Evolutionary conservation across 768 basidiomycete species (phyloP).

Genomic region (Suillus occidentalis): DNA sequence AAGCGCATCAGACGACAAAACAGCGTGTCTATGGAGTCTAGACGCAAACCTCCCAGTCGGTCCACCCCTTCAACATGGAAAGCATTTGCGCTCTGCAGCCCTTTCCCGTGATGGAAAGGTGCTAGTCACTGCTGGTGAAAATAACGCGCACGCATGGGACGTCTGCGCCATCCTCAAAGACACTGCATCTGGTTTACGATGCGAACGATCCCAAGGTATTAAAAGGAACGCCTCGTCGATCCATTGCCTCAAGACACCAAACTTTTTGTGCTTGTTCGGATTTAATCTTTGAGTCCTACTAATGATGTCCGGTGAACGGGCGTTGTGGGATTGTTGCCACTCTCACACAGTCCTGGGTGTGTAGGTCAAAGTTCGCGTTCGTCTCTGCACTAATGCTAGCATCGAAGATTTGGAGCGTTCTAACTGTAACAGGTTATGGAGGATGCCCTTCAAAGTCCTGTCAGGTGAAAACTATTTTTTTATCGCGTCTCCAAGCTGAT

Average conservation of each 20-base stretch:
- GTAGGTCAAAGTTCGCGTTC: background rate
- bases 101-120: too few relatives aligned
- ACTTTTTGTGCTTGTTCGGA: constrained; percentile 23
- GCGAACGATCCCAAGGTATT: constrained; percentile 17
- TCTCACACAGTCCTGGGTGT: constrained; percentile 30
- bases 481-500: background rate
- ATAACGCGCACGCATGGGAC: too few relatives aligned
- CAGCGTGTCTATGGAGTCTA: too few relatives aligned
- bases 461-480: background rate
- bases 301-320: constrained; percentile 15
- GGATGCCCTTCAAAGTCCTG: background rate
- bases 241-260: constrained; percentile 27
- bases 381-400: background rate
- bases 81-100: too few relatives aligned
- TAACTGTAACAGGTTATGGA: constrained; percentile 21
- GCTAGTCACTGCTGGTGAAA: too few relatives aligned
- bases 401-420: constrained; percentile 28
- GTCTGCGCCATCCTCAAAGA: too few relatives aligned
- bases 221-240: constrained; percentile 22
- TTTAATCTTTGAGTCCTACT: background rate
- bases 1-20: too few relatives aligned
- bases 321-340: constrained; percentile 31
- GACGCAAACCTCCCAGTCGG: too few relatives aligned
- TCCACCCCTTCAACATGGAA: too few relatives aligned
- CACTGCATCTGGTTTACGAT: background rate